Conservation (phyloP, 2,329 filamentous ascomycete species). For the Ampelomyces quisqualis region DNA sequence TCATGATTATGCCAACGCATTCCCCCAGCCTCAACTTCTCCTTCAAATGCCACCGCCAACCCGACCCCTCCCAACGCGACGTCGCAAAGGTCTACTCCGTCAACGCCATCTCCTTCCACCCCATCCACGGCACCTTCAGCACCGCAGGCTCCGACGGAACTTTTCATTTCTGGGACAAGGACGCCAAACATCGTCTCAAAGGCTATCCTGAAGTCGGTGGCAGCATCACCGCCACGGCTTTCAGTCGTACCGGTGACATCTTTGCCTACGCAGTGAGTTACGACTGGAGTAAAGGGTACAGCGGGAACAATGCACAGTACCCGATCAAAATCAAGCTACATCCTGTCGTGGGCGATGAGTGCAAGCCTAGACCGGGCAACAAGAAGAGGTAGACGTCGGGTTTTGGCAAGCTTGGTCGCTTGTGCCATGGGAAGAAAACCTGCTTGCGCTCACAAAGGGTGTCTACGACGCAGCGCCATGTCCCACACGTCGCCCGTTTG, state of each 20-base stretch:
- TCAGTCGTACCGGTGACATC: slow-evolving; percentile 75
- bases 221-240: slow-evolving; percentile 86
- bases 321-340: slow-evolving; percentile 55
- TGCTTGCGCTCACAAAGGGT: too few relatives aligned
- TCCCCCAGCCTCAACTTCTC: slow-evolving; percentile 80
- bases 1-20: slow-evolving; percentile 16
- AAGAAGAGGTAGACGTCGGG: slow-evolving; percentile 48
- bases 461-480: too few relatives aligned
- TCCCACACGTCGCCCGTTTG: too few relatives aligned
- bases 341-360: slow-evolving; percentile 51
- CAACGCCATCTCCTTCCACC: slow-evolving; percentile 98
- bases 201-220: slow-evolving; percentile 68
- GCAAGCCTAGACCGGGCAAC: slow-evolving; percentile 51
- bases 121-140: slow-evolving; percentile 94
- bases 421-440: neutral
- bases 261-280: slow-evolving; percentile 76
- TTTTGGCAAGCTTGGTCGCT: neutral
- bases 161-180: slow-evolving; percentile 90
- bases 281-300: slow-evolving; percentile 97
- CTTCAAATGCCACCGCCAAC: slow-evolving; percentile 97
- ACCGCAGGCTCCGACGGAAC: slow-evolving; percentile 94
- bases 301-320: slow-evolving; percentile 69
- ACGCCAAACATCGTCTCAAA: slow-evolving; percentile 56
- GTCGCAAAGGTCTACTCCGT: slow-evolving; percentile 89
- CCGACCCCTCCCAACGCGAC: slow-evolving; percentile 62